Evolutionary conservation across 2,329 filamentous ascomycete genomes (phyloP), one percentile per base, ranked within the genome.

Genomic region (Zasmidium cellare): DNA sequence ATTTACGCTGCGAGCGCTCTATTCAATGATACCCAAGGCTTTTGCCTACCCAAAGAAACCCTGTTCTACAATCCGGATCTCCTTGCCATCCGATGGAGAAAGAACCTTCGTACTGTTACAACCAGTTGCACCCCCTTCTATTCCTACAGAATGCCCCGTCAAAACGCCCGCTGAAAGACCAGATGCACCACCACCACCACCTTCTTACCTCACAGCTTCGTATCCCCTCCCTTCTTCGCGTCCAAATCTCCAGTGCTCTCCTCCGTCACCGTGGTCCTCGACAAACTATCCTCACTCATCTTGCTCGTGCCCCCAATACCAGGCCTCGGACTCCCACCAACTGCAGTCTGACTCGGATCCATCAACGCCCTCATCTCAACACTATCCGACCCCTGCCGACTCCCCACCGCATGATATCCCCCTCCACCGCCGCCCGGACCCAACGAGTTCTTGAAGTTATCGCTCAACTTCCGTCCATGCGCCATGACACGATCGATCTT

Each of bases 321-420:
- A 6, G 19, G 24, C 23, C 35, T 38, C 28, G 50, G 25, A 22
- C n/a, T 18, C 16, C 19, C 35, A 23, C 19, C 31, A 45, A 18
- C 50, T 23, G 22, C 31, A 3, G 25, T 28, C 25, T 28, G 5
- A 28, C 25, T 28, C 6, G 25, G 25, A 28, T 28, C 25, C 25
- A 52, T 28, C 50, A 57, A 28, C 14, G 24, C 49, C 25, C 55
- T 57, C 49, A 57, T 57, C 49, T 57, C 55, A 7, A 48, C 55
- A 18, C 25, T 41, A 3, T 28, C 47, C 9, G 47, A 28, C 12
- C 23, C 22, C 46, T 38, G 20, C 23, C 53, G 18, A 41, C 25
- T 48, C 35, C 16, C 35, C 18, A 49, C 6, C 7, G 49, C 25
- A 38, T 38, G n/a, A 20, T 22, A 35, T 12, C 19, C 14, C 20